phyloP scores from a whole-genome alignment of 1,284 basidiomycete species.

The Ganoderma multipileum region DNA sequence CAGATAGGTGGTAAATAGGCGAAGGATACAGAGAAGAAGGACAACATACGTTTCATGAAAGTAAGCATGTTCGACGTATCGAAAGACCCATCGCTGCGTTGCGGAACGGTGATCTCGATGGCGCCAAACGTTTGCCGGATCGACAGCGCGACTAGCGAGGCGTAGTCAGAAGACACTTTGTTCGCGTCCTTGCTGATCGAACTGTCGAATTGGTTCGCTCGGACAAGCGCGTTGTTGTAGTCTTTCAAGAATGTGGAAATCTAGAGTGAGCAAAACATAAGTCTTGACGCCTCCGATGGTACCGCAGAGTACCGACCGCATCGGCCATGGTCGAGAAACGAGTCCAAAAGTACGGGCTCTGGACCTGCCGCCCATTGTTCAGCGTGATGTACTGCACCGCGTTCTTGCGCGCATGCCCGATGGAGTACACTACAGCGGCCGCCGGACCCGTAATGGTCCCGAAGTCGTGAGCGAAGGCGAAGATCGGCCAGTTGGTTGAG shows the following conservation, averaged over 20 bases:
- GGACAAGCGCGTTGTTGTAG: slow-evolving; percentile 52
- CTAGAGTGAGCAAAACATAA: slow-evolving; percentile 39
- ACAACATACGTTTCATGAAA: slow-evolving; percentile 64
- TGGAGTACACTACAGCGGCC: slow-evolving; percentile 54
- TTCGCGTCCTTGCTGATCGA: slow-evolving; percentile 60
- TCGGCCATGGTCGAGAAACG: slow-evolving; percentile 49
- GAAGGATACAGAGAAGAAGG: background rate
- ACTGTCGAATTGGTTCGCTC: slow-evolving; percentile 59
- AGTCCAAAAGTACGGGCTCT: slow-evolving; percentile 61
- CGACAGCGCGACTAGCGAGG: slow-evolving; percentile 60
- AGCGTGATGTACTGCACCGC: slow-evolving; percentile 59
- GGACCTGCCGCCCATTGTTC: slow-evolving; percentile 49
- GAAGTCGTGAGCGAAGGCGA: slow-evolving; percentile 64
- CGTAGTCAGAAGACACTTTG: slow-evolving; percentile 63
- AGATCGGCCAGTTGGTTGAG: slow-evolving; percentile 67
- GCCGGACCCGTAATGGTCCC: slow-evolving; percentile 48
- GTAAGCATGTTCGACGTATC: slow-evolving; percentile 64
- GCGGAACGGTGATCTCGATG: slow-evolving; percentile 67
- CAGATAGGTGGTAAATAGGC: background rate
- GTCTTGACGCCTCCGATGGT: background rate
- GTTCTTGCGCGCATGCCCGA: slow-evolving; percentile 67
- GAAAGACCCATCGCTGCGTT: slow-evolving; percentile 54
- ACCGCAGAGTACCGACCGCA: slow-evolving; percentile 45
- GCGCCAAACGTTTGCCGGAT: slow-evolving; percentile 67
- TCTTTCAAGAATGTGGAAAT: slow-evolving; percentile 63